Evolutionary conservation across 495 filamentous ascomycete genomes (phyloP), one percentile per base, ranked within the genome.

Genomic region (Neurospora sp.): DNA sequence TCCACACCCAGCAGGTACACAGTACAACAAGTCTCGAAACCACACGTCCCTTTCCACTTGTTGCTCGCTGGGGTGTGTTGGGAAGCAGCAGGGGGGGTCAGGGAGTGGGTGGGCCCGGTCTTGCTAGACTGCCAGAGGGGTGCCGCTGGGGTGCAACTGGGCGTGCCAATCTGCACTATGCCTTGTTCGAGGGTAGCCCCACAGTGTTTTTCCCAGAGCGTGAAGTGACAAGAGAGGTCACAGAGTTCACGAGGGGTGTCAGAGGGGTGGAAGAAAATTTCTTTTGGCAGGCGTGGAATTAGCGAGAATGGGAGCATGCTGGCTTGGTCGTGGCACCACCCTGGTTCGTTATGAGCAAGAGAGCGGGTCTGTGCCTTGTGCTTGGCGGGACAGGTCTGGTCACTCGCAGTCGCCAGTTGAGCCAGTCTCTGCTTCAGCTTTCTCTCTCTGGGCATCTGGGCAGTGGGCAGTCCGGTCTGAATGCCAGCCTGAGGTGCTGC

Each of bases 311-410:
- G 23, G 54, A 62, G 27, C 54, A 62, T 62, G 27, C 54, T 62
- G 77, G 60, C 77, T 75, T 75, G 75, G 72, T 80, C 76, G 79
- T 81, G 79, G 78, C 79, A 81, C 79, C 79, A 81, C 76, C 75
- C 74, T 78, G 75, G 77, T 77, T 75, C 72, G 75, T 77, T 77
- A 76, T 77, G 75, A 76, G 74, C 74, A 62, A 54, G 62, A 72
- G 39, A 76, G 78, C 76, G 79, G 77, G 76, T 62, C 73, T 60
- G 39, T 40, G 39, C 54, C 54, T 62, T 62, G 54, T 31, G 54
- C 49, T 35, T 62, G 54, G 46, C 20, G 46, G 20, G 20, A 54
- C 18, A 20, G 42, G 46, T 54, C 46, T 54, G 46, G 46, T 62
- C 54, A 62, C 54, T 62, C 54, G 23, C 23, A 62, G 23, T 62